Evolutionary conservation across 2,329 filamentous ascomycete species (phyloP).

Genomic region (Dactylellina cionopaga): DNA sequence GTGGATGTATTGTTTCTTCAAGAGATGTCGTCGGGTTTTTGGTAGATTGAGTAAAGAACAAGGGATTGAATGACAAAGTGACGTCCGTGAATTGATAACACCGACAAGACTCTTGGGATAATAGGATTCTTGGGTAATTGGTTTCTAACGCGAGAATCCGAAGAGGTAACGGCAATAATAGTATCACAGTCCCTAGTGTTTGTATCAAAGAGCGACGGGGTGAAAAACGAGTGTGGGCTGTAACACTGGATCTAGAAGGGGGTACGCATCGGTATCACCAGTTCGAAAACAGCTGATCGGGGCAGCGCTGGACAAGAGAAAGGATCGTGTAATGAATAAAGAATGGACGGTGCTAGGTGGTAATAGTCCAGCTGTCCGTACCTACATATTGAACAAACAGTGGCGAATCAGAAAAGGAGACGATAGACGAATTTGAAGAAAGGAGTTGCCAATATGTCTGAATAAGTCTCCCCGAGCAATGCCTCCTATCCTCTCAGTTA

Average conservation of each 20-base stretch:
- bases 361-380: not conserved
- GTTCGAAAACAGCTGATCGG: constrained; percentile 1
- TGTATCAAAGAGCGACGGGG: constrained; percentile 40
- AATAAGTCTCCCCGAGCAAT: constrained; percentile 9
- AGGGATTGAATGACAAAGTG: not conserved
- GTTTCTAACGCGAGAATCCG: not conserved
- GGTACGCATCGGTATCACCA: constrained; percentile 26
- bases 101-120: constrained; percentile 3
- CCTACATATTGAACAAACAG: not conserved
- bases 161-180: constrained; percentile 35
- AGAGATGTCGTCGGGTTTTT: too few species aligned
- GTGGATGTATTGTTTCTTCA: not conserved
- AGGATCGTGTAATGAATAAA: not conserved
- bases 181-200: constrained; percentile 25
- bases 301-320: too few species aligned
- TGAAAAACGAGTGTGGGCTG: constrained; percentile 24
- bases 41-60: not conserved
- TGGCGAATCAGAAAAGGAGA: not conserved
- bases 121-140: constrained; percentile 20
- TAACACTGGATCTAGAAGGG: constrained; percentile 29
- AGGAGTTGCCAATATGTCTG: constrained; percentile 27
- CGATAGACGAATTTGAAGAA: constrained; percentile 20
- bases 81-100: constrained; percentile 23
- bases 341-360: not conserved
- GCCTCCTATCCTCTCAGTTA: not conserved